phyloP scores from a whole-genome alignment of 2,329 filamentous ascomycete genomes.

The Ascomycota sp. region DNA sequence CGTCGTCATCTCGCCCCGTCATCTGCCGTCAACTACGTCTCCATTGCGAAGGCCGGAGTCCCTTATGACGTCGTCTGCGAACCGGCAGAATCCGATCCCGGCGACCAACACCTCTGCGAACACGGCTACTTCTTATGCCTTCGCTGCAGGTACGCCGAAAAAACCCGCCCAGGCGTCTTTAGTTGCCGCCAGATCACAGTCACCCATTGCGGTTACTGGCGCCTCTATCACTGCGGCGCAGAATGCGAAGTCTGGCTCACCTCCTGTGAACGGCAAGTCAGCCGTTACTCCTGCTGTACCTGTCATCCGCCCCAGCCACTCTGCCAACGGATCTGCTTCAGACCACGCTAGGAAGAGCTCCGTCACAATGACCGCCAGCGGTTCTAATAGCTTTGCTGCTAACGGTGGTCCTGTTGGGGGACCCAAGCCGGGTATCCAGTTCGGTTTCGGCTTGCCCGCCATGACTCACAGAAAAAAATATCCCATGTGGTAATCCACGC shows the following conservation, averaged over 20 bases:
- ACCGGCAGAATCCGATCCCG: constrained; percentile 31
- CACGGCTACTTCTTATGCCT: constrained; percentile 44
- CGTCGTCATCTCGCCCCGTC: too few relatives aligned
- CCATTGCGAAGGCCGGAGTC: constrained; percentile 11
- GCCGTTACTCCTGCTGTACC: constrained; percentile 51
- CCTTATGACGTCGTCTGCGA: constrained; percentile 42
- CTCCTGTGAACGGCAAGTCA: constrained; percentile 71
- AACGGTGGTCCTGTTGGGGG: constrained; percentile 48
- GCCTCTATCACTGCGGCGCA: constrained; percentile 27
- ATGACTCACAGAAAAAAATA: constrained; percentile 45
- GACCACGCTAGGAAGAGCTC: constrained; percentile 75
- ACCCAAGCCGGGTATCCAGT: constrained; percentile 51
- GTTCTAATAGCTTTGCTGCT: constrained; percentile 51
- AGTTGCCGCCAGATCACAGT: constrained; percentile 34
- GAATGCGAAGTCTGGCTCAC: constrained; percentile 43
- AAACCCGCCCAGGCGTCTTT: constrained; percentile 40
- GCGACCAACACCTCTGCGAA: constrained; percentile 37
- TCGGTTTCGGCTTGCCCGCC: constrained; percentile 58
- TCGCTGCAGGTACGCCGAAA: constrained; percentile 41
- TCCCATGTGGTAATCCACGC: constrained; percentile 43
- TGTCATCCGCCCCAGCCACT: constrained; percentile 40
- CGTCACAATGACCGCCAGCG: constrained; percentile 76
- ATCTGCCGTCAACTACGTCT: too few relatives aligned
- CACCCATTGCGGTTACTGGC: constrained; percentile 34
- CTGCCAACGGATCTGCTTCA: constrained; percentile 46